These are phyloP conservation scores for Escovopsis sp. DNA, from an alignment of 2,329 filamentous ascomycete species.

Conservation along the genomic window DNA sequence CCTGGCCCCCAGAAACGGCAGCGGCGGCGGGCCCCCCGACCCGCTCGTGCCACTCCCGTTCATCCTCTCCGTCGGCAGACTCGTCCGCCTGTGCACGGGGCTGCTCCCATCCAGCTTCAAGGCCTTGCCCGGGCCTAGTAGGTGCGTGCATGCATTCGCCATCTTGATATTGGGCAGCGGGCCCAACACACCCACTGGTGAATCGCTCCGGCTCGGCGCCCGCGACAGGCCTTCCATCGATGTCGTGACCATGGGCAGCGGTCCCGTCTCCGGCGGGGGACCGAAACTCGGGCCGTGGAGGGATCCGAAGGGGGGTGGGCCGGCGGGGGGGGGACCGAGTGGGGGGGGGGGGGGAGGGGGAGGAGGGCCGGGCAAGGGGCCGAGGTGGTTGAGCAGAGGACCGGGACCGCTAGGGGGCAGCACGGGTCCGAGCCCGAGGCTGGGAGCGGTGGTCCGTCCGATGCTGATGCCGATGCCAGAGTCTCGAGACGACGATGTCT, in stretches of 20 bases:
- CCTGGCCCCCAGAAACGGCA: conserved; percentile 7
- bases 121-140: no score
- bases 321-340: background rate
- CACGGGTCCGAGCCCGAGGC: no score
- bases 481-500: background rate
- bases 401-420: no score
- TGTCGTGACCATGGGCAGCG: no score
- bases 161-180: background rate
- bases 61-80: conserved; percentile 1
- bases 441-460: background rate
- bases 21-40: no score
- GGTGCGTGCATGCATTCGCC: no score
- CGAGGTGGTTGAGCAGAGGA: background rate
- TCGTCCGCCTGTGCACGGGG: background rate
- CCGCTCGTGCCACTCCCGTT: no score
- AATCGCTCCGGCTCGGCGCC: conserved; percentile 10
- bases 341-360: background rate
- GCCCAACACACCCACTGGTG: conserved; percentile 1
- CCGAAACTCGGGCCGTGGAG: no score
- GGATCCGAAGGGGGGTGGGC: no score
- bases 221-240: conserved; percentile 8
- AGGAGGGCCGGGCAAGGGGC: background rate
- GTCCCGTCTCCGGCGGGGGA: no score
- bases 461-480: background rate
- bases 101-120: background rate